phyloP scores from a whole-genome alignment of 73 alveolate species.

The Tetrahymena thermophila region DNA sequence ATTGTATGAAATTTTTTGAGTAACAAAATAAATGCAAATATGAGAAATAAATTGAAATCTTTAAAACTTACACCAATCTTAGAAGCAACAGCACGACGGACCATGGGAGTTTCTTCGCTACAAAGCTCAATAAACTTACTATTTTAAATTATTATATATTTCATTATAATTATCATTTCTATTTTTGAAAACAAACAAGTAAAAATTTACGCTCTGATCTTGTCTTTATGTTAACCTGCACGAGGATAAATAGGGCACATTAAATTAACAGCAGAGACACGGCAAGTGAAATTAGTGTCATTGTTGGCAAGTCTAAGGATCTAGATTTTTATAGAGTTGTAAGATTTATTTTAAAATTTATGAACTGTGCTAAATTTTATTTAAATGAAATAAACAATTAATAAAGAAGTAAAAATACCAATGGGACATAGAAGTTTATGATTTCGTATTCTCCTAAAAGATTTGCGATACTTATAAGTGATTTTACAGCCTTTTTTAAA shows the following conservation, averaged over 20 bases:
- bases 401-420: conserved; percentile 1
- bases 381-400: background rate
- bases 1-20: background rate
- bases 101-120: conserved; percentile 97
- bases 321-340: background rate
- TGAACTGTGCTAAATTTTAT: conserved; percentile 15
- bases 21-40: background rate
- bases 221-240: conserved; percentile 87
- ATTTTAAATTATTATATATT: no score
- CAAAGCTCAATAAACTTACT: conserved; percentile 88
- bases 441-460: conserved; percentile 65
- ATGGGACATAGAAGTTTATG: conserved; percentile 64
- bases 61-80: conserved; percentile 67
- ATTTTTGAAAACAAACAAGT: background rate
- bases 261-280: conserved; percentile 92
- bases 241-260: conserved; percentile 83
- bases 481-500: conserved; percentile 65
- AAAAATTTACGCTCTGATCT: conserved; percentile 63
- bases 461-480: conserved; percentile 58
- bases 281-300: conserved; percentile 87
- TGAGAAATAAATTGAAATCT: background rate
- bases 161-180: no score
- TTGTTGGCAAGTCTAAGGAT: conserved; percentile 74
- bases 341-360: background rate
- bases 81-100: conserved; percentile 93